These are phyloP conservation scores for Glycyrrhiza uralensis DNA, from an alignment of 306 rosid species.

Conservation along the genomic window DNA sequence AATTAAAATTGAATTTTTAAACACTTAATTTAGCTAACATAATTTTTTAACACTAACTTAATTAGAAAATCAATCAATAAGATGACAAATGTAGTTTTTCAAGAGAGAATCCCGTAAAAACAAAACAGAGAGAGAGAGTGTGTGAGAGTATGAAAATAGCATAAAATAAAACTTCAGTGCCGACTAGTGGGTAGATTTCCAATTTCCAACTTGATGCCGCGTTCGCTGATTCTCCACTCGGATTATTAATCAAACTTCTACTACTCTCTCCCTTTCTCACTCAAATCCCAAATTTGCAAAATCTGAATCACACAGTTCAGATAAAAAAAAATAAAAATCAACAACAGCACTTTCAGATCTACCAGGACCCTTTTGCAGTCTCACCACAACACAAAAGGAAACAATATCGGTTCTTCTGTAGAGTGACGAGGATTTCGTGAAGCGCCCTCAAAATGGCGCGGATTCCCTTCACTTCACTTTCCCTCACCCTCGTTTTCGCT, in stretches of 20 bases:
- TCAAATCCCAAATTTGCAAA: conserved; percentile 13
- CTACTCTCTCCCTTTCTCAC: neutral
- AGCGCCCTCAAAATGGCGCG: conserved; percentile 50
- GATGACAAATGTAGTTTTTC: no score
- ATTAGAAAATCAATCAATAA: no score
- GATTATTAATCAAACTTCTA: neutral
- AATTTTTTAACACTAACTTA: no score
- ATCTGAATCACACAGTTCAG: conserved; percentile 14
- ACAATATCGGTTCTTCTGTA: neutral
- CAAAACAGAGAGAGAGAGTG: neutral
- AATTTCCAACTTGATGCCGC: conserved; percentile 30
- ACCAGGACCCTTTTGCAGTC: neutral
- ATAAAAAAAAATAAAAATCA: neutral
- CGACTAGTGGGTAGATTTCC: conserved; percentile 25
- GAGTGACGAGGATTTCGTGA: neutral
- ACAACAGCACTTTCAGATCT: conserved; percentile 29
- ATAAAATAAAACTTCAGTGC: neutral
- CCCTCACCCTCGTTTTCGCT: conserved; percentile 34
- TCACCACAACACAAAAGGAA: neutral
- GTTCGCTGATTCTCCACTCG: conserved; percentile 27
- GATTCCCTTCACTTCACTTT: conserved; percentile 32
- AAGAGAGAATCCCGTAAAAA: no score
- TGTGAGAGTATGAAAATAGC: neutral
- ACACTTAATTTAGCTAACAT: no score
- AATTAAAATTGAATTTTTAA: no score